Conservation (phyloP, 108 stramenopile species). For the Fragilaria crotonensis region DNA sequence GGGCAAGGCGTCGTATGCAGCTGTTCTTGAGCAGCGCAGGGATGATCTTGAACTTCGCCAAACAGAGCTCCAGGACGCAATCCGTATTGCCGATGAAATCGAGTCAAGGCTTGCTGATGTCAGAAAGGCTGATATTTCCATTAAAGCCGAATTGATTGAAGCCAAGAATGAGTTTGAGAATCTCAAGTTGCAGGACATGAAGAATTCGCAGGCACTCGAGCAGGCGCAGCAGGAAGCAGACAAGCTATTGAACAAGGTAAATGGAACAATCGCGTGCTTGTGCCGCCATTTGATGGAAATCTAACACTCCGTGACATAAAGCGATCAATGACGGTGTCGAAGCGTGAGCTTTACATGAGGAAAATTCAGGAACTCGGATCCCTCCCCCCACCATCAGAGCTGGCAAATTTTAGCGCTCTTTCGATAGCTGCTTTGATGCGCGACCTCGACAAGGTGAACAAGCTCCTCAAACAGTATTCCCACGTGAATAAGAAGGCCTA, state of each 20-base stretch:
- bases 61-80: constrained; percentile 61
- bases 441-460: constrained; percentile 81
- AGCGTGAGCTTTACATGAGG: constrained; percentile 79
- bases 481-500: constrained; percentile 99
- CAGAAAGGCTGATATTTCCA: constrained; percentile 34
- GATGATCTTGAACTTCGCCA: constrained; percentile 49
- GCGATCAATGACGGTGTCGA: constrained; percentile 80
- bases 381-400: constrained; percentile 79
- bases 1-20: constrained; percentile 21
- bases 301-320: constrained; percentile 20
- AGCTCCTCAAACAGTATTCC: constrained; percentile 90
- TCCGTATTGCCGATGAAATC: constrained; percentile 43
- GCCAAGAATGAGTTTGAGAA: constrained; percentile 77
- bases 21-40: constrained; percentile 38
- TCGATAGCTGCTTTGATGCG: constrained; percentile 77
- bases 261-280: constrained; percentile 1
- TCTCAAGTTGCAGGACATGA: constrained; percentile 56
- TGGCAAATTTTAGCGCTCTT: constrained; percentile 55
- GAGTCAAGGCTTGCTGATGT: constrained; percentile 52
- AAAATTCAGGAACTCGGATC: constrained; percentile 93
- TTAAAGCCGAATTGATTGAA: constrained; percentile 49
- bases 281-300: neutral
- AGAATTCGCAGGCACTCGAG: constrained; percentile 53
- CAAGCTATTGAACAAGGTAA: constrained; percentile 74
- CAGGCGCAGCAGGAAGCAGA: constrained; percentile 64